Base-by-base conservation (phyloP, 148 eudicot genomes). In the Salicornia ramosissima region DNA sequence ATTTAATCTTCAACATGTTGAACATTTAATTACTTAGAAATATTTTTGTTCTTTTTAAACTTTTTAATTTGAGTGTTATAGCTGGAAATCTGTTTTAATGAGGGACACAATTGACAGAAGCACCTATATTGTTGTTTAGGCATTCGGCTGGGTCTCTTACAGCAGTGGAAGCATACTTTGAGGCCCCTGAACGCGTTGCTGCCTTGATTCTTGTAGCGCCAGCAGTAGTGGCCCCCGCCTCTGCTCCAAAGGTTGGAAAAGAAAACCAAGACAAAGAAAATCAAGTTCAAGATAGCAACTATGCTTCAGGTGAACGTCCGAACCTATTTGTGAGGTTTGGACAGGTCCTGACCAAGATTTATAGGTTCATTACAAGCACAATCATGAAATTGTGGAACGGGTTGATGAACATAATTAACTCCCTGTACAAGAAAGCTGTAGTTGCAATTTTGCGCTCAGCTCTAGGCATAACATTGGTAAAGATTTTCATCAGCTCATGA, bases 191-290 rank as follows among this genome's bases (percentile, higher is more conserved):
- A 53, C 85, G 86, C 5, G 83, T 93, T 74, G 95, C 98, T 80
- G 98, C 95, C 52, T 72, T 93, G 71, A 84, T 93, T 76, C 92
- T 93, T 54, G 92, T 93, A 49, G 98, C 92, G 30, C 98, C 96
- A 8, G 98, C 98, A 67, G 90, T 93, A 75, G 0, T 90, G 10
- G 89, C 96, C 50, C 96, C 96, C 10, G 69, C 74, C 30, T 67
- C 77, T 53, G 51, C 70, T 63, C 76, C 66, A 39, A 86, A 83
- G 65, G 63, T 59, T 51, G 54, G 62, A 22, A 79, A 77, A 64
- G 71, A 75, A 69, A 77, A 76, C 58, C 75, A 80, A 34, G 67
- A 70, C 47, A 77, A 53, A 71, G 75, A 79, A 22, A 62, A 73
- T 46, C 79, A 74, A 50, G 69, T 25, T 47, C 78, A 79, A 78